Base-by-base conservation (phyloP, 495 filamentous ascomycete species). In the Rhypophila decipiens region DNA sequence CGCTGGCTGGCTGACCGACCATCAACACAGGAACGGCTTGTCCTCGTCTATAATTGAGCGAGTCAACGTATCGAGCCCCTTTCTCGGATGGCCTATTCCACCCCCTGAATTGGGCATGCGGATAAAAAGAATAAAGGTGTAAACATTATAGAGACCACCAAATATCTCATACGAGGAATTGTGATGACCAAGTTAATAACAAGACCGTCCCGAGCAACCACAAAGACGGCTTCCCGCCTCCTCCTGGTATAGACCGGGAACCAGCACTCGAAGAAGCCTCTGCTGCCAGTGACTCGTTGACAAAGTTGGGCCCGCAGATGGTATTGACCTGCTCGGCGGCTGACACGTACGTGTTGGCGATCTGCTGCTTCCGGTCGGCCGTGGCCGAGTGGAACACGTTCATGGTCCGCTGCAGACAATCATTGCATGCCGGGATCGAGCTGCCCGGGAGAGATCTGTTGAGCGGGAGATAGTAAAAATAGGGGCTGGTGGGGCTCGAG, bases 391-490 rank as follows among this genome's bases (percentile, higher is more conserved):
- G 74, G 53, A 83, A 91, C 33, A 87, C 61, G 15, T 68, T 68
- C 84, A 94, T 88, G 0, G 84, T 86, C 31, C 82, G 65, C 54
- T 79, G 69, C 21, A 87, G 62, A 56, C 88, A 94, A n/a, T 66
- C 50, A 47, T 74, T 75, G 61, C 88, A 94, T 3, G 79, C 80
- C 1, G 88, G 86, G 15, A 72, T 65, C 17, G 78, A 73, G 3
- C 73, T 75, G 3, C 71, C 72, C 0, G 85, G 81, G 2, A 96
- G 65, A 3, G 65, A 49, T n/a, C 74, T 77, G 22, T 91, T 91
- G 33, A 95, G 72, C 4, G 93, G 86, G 1, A 97, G 69, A 55
- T 83, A 88, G 69, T 96, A 98, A 15, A 90, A 69, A 50, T 89
- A 86, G 29, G 80, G 74, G 60, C 87, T 83, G 21, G 76, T 75